phyloP scores from a whole-genome alignment of 2,329 filamentous ascomycete genomes.

The Cercospora beticola region DNA sequence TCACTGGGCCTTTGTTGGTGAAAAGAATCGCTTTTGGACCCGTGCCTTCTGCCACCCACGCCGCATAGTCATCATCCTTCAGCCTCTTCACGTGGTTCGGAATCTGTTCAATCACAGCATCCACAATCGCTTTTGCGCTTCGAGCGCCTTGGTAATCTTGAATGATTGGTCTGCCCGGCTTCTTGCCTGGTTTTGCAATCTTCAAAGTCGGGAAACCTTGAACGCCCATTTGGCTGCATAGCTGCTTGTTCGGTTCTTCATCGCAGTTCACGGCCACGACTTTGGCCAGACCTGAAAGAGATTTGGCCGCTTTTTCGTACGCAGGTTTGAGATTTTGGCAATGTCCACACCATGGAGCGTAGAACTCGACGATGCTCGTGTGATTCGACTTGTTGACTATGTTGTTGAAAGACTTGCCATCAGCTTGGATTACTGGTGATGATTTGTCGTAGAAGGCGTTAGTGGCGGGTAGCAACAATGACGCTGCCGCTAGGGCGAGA shows the following conservation, averaged over 20 bases:
- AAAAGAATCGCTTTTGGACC: slow-evolving; percentile 86
- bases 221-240: slow-evolving; percentile 83
- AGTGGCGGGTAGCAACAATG: slow-evolving; percentile 66
- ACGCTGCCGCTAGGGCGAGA: slow-evolving; percentile 57
- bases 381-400: slow-evolving; percentile 87
- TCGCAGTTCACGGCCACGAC: slow-evolving; percentile 95
- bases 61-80: slow-evolving; percentile 73
- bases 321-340: slow-evolving; percentile 94
- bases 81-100: slow-evolving; percentile 86
- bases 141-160: slow-evolving; percentile 89
- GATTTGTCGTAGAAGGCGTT: slow-evolving; percentile 80
- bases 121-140: slow-evolving; percentile 81
- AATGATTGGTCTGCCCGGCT: slow-evolving; percentile 72
- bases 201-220: slow-evolving; percentile 96
- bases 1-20: slow-evolving; percentile 87
- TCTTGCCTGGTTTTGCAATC: slow-evolving; percentile 82
- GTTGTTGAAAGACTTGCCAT: slow-evolving; percentile 73
- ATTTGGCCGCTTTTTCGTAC: slow-evolving; percentile 90
- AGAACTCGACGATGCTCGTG: slow-evolving; percentile 67
- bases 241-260: slow-evolving; percentile 83
- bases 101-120: slow-evolving; percentile 81
- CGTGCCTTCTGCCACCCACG: slow-evolving; percentile 65
- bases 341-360: slow-evolving; percentile 96
- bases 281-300: slow-evolving; percentile 86
- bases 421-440: slow-evolving; percentile 82